Base-by-base conservation (phyloP, 805 yeast species). In the Wickerhamomyces hampshirensis region DNA sequence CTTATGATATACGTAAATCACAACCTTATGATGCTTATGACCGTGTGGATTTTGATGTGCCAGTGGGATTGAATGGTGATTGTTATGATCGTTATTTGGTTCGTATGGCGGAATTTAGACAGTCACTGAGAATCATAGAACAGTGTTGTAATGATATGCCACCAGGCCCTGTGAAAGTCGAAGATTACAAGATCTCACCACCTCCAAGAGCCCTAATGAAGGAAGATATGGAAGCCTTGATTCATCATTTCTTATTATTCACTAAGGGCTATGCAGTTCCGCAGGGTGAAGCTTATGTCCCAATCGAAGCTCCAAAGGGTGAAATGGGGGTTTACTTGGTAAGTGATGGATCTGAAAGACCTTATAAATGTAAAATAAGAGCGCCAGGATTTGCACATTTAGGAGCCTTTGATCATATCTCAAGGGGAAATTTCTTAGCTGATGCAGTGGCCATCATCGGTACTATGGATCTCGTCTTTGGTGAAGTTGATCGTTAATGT, bases 361-460 rank as follows among this genome's bases (percentile, higher is more conserved):
- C 95, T 24, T 86, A 86, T 68, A 78, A 88, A 66, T 84, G 95
- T 70, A 85, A 84, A 69, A 85, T 86, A 55, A 80, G 95, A 66
- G 88, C 94, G n/a, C 95, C 95, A 32, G 95, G 95, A 30, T 86
- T 86, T 59, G 88, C 95, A 26, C 94, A 85, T 65, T 70, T 86
- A 58, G 93, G 81, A 47, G 95, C 93, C 9, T 84, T 86, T 53
- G 95, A 86, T 63, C 88, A 82, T 59, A 77, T 86, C 48, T 71
- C 93, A 23, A 78, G 93, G 62, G 91, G 93, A 53, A 84, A 84
- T 62, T 80, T 81, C 66, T 69, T 86, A 59, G 93, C 95, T 39
- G 95, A 86, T 65, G 91, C 93, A 18, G 95, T 86, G 39, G 95
- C 95, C 37, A 86, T 86, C 57, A 84, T 86, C 56, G 95, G 95